Conservation (phyloP, 2,329 filamentous ascomycete species). For the Ophiostoma sp. region DNA sequence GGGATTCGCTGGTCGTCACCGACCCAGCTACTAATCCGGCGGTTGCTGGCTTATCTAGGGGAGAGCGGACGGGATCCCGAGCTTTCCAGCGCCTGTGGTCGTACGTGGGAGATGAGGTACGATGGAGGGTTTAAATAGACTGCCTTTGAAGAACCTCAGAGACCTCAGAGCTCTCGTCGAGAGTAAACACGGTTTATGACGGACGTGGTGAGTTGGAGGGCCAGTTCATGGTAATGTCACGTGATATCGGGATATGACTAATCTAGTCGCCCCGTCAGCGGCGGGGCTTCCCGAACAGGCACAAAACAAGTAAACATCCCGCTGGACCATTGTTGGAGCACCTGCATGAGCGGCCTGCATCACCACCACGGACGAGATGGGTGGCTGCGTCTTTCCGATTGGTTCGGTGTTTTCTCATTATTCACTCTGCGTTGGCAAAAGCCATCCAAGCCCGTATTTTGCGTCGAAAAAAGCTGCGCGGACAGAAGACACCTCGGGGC, state of each 20-base stretch:
- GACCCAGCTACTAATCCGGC: constrained; percentile 27
- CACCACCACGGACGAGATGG: constrained; percentile 6
- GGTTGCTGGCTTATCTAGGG: constrained; percentile 26
- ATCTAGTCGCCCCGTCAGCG: constrained; percentile 24
- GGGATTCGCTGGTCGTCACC: constrained; percentile 28
- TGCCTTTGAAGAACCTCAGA: neutral
- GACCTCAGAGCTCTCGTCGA: neutral
- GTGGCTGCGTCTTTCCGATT: constrained; percentile 7
- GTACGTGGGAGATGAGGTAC: constrained; percentile 4
- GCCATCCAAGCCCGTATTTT: neutral
- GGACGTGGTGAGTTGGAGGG: neutral
- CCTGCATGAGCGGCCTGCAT: neutral
- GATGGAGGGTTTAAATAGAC: neutral
- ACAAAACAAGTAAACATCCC: constrained; percentile 22
- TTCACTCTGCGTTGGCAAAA: neutral
- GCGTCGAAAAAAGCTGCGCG: neutral
- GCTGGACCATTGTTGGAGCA: neutral
- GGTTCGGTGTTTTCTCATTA: neutral
- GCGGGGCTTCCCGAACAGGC: constrained; percentile 12
- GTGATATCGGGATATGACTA: constrained; percentile 1
- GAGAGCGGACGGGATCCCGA: constrained; percentile 27
- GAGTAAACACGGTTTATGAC: neutral
- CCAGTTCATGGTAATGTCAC: neutral
- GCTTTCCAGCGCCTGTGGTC: constrained; percentile 20
- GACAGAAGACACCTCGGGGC: neutral